Evolutionary conservation across 2,329 filamentous ascomycete genomes (phyloP).

Genomic region (Fonsecaea multimorphosa): DNA sequence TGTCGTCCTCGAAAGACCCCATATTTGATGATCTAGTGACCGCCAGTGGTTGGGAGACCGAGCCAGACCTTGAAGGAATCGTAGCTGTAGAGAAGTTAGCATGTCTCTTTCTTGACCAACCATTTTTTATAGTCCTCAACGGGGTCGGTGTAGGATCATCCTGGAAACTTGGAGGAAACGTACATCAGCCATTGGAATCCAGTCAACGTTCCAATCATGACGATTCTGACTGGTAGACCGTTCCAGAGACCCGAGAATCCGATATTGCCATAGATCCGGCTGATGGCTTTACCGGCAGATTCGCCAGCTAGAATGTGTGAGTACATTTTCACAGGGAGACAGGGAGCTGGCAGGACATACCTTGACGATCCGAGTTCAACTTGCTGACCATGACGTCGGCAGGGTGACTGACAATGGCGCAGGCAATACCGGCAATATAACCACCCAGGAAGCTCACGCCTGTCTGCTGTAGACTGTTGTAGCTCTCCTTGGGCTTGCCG

Average conservation of each 20-base stretch:
- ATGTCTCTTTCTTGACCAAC: not conserved
- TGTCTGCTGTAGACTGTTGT: constrained; percentile 80
- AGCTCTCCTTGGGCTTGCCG: constrained; percentile 78
- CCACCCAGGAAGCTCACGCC: constrained; percentile 83
- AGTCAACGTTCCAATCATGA: constrained; percentile 79
- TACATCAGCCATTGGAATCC: constrained; percentile 39
- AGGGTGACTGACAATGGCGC: constrained; percentile 79
- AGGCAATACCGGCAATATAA: constrained; percentile 86
- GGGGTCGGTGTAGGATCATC: not conserved
- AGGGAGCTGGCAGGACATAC: constrained; percentile 22
- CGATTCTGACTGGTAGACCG: constrained; percentile 80
- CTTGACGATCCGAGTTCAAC: constrained; percentile 74
- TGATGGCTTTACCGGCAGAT: constrained; percentile 74
- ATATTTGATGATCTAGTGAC: constrained; percentile 50
- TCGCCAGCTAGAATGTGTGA: constrained; percentile 67
- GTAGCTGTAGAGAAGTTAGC: constrained; percentile 55
- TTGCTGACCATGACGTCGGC: constrained; percentile 93
- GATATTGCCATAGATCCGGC: constrained; percentile 84
- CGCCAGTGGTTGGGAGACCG: constrained; percentile 80
- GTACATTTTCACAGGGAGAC: not conserved
- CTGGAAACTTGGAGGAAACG: constrained; percentile 5
- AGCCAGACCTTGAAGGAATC: constrained; percentile 91
- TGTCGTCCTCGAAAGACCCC: not conserved
- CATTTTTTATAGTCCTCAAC: too few species aligned
- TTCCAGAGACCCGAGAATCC: constrained; percentile 92